Conservation (phyloP, 2,329 filamentous ascomycete genomes). For the Kalmusia sp. region DNA sequence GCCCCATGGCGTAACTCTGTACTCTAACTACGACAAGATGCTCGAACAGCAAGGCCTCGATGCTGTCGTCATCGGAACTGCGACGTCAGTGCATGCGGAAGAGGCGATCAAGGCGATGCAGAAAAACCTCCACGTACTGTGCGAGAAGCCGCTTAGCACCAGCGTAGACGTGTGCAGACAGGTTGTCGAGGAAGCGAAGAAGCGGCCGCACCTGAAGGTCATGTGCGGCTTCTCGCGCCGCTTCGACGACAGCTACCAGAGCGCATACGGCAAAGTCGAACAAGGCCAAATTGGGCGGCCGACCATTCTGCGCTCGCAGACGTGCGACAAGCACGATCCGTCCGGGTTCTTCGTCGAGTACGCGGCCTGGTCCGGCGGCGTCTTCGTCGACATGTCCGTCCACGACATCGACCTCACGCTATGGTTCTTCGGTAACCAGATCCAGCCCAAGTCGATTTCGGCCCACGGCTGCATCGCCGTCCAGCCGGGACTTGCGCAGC, state of each 20-base stretch:
- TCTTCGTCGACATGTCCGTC: conserved; percentile 54
- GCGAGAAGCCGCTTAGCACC: conserved; percentile 49
- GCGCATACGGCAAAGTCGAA: conserved; percentile 44
- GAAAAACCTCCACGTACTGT: conserved; percentile 46
- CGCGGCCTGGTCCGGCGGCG: conserved; percentile 49
- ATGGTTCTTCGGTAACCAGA: conserved; percentile 49
- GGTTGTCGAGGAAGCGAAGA: conserved; percentile 45
- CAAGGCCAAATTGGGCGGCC: conserved; percentile 49
- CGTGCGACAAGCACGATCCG: conserved; percentile 48
- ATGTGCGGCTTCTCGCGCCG: conserved; percentile 56
- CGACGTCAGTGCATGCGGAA: conserved; percentile 44
- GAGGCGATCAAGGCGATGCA: conserved; percentile 44
- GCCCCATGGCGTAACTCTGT: conserved; percentile 54
- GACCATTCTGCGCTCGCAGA: conserved; percentile 52
- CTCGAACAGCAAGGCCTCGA: conserved; percentile 50
- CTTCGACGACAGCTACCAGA: conserved; percentile 49
- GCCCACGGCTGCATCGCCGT: conserved; percentile 45
- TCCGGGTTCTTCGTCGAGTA: conserved; percentile 52
- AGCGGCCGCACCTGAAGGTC: conserved; percentile 48
- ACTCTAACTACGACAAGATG: conserved; percentile 57
- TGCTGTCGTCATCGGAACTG: conserved; percentile 51
- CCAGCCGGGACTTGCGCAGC: conserved; percentile 47
- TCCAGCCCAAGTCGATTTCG: conserved; percentile 46
- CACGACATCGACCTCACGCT: conserved; percentile 56
- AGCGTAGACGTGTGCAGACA: conserved; percentile 34